phyloP scores from a whole-genome alignment of 768 basidiomycete species.

The Nevesoporus exiguus region DNA sequence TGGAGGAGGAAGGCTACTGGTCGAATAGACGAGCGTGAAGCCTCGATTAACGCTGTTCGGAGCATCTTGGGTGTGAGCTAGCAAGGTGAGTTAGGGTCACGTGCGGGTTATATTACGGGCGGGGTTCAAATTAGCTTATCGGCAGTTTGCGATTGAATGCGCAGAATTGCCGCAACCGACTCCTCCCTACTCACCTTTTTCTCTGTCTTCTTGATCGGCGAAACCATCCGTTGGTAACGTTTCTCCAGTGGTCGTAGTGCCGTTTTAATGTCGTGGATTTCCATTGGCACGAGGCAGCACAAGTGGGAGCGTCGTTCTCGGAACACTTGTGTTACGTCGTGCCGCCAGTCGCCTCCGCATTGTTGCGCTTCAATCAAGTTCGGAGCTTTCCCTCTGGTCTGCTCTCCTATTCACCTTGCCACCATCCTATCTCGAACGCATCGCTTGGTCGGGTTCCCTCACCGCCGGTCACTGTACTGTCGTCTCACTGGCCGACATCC shows the following conservation, averaged over 20 bases:
- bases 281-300: slow-evolving; percentile 20
- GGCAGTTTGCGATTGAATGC: no score
- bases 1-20: slow-evolving; percentile 5
- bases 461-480: background rate
- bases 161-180: slow-evolving; percentile 41
- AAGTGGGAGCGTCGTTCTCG: slow-evolving; percentile 48
- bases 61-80: slow-evolving; percentile 17
- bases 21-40: slow-evolving; percentile 11
- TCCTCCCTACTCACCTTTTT: background rate
- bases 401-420: background rate
- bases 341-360: background rate
- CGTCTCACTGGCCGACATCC: background rate
- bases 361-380: background rate
- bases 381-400: background rate
- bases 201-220: background rate
- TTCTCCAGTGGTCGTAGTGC: no score
- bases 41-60: slow-evolving; percentile 17
- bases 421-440: no score
- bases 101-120: slow-evolving; percentile 7
- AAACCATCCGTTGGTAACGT: background rate
- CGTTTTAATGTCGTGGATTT: background rate
- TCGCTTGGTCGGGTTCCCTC: background rate
- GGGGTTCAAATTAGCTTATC: no score
- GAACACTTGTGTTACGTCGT: slow-evolving; percentile 34
- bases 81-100: slow-evolving; percentile 7